These are phyloP conservation scores for Mallotus nudiflorus DNA, from an alignment of 345 rosid species.

Conservation along the genomic window DNA sequence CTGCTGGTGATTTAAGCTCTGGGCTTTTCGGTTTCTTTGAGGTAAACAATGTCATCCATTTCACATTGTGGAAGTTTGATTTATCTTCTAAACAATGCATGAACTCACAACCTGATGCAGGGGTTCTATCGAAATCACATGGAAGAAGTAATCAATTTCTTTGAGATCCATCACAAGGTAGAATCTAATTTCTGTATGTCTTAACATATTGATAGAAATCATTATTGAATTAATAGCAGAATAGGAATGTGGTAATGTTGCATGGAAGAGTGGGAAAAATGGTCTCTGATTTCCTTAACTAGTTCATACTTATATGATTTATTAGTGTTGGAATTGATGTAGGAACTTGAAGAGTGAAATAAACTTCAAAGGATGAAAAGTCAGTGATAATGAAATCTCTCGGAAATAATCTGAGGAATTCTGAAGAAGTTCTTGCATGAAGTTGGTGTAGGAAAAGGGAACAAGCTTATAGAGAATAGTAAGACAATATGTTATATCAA, in stretches of 20 bases:
- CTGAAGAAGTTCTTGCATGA: too few species aligned
- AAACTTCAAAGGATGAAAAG: neutral
- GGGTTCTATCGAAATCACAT: conserved; percentile 38
- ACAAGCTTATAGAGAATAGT: neutral
- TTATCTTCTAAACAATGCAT: neutral
- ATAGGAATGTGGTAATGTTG: neutral
- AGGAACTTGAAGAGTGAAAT: neutral
- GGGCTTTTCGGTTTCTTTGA: conserved; percentile 37
- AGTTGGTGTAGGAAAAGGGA: too few species aligned
- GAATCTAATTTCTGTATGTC: neutral
- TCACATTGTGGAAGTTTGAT: neutral
- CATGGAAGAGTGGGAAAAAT: neutral
- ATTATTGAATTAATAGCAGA: neutral
- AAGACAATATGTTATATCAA: neutral
- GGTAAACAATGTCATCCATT: conserved; percentile 13
- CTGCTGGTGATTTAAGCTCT: conserved; percentile 40
- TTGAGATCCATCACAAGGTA: conserved; percentile 37
- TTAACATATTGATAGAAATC: neutral
- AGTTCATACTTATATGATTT: neutral
- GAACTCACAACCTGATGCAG: conserved; percentile 19
- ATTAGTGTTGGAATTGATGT: neutral
- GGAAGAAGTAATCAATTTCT: conserved; percentile 37
- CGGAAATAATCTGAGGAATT: neutral
- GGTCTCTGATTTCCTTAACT: neutral
- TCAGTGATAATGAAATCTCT: neutral